A percentile compares a stretch with the other conserved stretches of the same genome.
phyloP scores from a whole-genome alignment of 768 basidiomycete genomes.

The Tylopilus sp. region DNA sequence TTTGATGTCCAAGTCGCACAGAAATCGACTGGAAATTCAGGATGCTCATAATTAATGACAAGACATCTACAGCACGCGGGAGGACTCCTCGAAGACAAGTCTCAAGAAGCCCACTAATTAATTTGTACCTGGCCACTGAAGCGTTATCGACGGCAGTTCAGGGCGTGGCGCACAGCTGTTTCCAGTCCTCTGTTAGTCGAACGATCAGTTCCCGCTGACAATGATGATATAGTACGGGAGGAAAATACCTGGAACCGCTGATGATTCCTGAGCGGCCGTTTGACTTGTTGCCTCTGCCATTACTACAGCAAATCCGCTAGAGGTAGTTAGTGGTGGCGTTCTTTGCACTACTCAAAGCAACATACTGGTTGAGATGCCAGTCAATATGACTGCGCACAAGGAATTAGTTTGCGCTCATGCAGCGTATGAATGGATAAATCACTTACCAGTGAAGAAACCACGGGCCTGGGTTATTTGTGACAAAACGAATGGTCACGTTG shows the following conservation, averaged over 20 bases:
- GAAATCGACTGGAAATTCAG: conserved; percentile 16
- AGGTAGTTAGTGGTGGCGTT: too few relatives aligned
- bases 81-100: conserved; percentile 30
- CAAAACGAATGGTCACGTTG: conserved; percentile 54
- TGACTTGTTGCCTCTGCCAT: conserved; percentile 21
- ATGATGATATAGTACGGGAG: background rate
- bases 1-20: too few relatives aligned
- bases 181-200: background rate
- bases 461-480: conserved; percentile 38
- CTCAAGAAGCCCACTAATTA: too few relatives aligned
- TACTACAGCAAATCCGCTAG: conserved; percentile 14
- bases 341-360: background rate
- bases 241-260: conserved; percentile 18
- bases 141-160: too few relatives aligned
- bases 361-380: background rate
- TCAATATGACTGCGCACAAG: conserved; percentile 2
- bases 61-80: conserved; percentile 20
- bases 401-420: too few relatives aligned
- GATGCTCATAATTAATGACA: too few relatives aligned
- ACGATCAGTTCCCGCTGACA: background rate
- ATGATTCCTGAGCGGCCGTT: conserved; percentile 3
- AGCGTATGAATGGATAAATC: too few relatives aligned
- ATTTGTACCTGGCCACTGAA: too few relatives aligned
- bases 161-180: background rate
- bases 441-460: background rate